phyloP scores from a whole-genome alignment of 805 yeast species.

The Saturnispora silvae region DNA sequence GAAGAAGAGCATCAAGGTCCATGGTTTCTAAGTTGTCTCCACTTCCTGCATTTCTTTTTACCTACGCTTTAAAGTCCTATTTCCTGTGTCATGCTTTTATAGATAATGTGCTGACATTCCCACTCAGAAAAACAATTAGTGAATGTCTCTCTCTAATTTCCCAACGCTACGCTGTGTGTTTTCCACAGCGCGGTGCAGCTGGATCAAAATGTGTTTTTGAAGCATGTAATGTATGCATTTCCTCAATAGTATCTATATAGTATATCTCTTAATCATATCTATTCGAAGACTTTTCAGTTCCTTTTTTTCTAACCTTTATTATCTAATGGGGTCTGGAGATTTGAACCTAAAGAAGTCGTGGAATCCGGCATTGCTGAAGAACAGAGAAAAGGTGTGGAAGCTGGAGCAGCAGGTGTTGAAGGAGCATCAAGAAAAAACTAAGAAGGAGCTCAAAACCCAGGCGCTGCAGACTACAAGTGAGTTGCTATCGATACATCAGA shows the following conservation, averaged over 20 bases:
- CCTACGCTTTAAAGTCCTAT: too few species aligned
- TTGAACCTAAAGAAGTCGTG: slow-evolving; percentile 88
- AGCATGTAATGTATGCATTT: too few species aligned
- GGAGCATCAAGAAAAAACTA: slow-evolving; percentile 56
- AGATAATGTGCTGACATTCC: too few species aligned
- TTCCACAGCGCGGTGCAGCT: too few species aligned
- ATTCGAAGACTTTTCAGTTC: too few species aligned
- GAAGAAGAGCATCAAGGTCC: slow-evolving; percentile 95
- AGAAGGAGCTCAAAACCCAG: slow-evolving; percentile 51
- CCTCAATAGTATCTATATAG: background rate
- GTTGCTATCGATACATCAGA: slow-evolving; percentile 27
- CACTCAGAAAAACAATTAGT: too few species aligned
- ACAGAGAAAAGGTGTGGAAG: slow-evolving; percentile 78
- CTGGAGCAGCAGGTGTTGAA: slow-evolving; percentile 65
- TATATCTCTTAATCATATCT: too few species aligned
- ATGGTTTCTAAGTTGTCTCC: slow-evolving; percentile 72
- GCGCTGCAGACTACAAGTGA: slow-evolving; percentile 53
- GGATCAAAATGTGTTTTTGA: too few species aligned
- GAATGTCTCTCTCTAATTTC: too few species aligned
- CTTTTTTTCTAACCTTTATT: background rate
- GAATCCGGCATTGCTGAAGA: slow-evolving; percentile 84
- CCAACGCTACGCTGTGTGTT: too few species aligned
- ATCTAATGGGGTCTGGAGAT: slow-evolving; percentile 43
- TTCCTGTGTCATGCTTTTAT: too few species aligned
- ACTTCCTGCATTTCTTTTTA: too few species aligned